These are phyloP conservation scores for Elsinoe ampelina DNA, from an alignment of 2,329 filamentous ascomycete species.

Conservation along the genomic window DNA sequence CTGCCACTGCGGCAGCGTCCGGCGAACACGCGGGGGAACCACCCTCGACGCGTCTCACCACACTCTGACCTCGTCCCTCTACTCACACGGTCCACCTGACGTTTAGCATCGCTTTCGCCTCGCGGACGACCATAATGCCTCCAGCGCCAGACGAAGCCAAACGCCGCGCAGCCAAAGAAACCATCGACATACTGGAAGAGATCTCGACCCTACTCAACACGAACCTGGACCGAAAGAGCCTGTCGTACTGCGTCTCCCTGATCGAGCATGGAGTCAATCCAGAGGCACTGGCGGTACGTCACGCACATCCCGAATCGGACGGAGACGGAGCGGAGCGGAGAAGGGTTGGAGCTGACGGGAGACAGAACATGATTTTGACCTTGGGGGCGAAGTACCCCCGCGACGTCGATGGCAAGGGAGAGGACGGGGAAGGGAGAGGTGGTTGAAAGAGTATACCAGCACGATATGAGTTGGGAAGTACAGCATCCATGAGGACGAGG, in stretches of 20 bases:
- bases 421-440: not conserved
- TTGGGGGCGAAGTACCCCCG: constrained; percentile 6
- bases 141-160: constrained; percentile 49
- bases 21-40: constrained; percentile 4
- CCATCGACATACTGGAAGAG: constrained; percentile 63
- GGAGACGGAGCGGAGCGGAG: too few relatives aligned
- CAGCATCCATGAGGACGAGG: too few relatives aligned
- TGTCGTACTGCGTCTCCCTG: constrained; percentile 91
- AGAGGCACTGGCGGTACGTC: constrained; percentile 78
- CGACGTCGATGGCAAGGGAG: not conserved
- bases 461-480: too few relatives aligned
- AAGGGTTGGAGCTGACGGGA: not conserved
- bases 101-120: too few relatives aligned
- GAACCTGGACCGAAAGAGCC: constrained; percentile 76
- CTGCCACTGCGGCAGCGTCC: too few relatives aligned
- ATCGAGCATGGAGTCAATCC: constrained; percentile 97
- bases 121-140: too few relatives aligned
- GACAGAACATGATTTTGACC: constrained; percentile 11
- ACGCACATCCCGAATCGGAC: too few relatives aligned
- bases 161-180: constrained; percentile 68
- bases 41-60: constrained; percentile 1
- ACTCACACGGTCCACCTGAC: too few relatives aligned
- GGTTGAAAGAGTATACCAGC: not conserved
- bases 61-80: not conserved
- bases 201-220: constrained; percentile 90